Base-by-base conservation (phyloP, 306 rosid genomes). In the Mucuna pruriens region DNA sequence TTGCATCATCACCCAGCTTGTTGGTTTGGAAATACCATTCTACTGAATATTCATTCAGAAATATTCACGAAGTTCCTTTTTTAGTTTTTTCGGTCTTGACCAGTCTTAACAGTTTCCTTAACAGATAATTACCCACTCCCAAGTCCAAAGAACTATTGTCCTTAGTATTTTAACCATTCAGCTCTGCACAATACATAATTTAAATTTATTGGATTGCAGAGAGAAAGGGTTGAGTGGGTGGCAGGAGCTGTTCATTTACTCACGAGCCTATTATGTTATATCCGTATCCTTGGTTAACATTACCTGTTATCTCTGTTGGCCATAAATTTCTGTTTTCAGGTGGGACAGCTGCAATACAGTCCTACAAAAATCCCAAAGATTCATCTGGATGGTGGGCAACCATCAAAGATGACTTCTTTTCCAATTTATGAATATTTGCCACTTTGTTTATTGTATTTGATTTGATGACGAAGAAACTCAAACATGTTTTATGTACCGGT, bases 261-360 rank as follows among this genome's bases (percentile, higher is more conserved):
- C 58, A 49, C 16, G n/a, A 48, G 34, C 42, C n/a, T 26, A 64
- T 19, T 39, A 67, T 73, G 44, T 65, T 78, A 22, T 73, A 73
- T 72, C 42, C 49, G 58, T 80, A 64, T 51, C 54, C 48, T 11
- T 80, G 79, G 42, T 61, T 73, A 68, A 73, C 69, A 61, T 34
- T 77, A 22, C 49, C 20, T 66, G 62, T 34, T 49, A 60, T 74
- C 71, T 45, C 71, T 44, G 31, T 46, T 81, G 69, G 33, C 74
- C 79, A 46, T 87, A 13, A 65, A 63, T 70, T 66, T 86, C 31
- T 71, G 60, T 49, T 63, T 65, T 39, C 89, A 92, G 97, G 97
- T 71, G 90, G 97, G 94, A 66, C 92, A 54, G 90, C 90, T 58
- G 89, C 91, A 65, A 58, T 92, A 51, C 90, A 71, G 51, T 82